phyloP scores from a whole-genome alignment of 805 yeast genomes.

The Yarrowia sp. region DNA sequence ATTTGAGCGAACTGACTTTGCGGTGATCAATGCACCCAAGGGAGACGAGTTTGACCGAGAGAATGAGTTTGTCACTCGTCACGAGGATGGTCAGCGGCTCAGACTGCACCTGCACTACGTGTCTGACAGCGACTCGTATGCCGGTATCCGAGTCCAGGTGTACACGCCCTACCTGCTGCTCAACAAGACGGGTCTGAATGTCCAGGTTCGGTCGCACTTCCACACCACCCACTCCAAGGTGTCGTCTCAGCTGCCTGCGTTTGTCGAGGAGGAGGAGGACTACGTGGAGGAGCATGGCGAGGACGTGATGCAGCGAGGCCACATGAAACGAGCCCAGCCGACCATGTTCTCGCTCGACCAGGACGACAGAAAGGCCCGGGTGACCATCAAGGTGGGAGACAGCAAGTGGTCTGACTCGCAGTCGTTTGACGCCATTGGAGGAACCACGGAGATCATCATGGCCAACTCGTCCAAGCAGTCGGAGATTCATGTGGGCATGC shows the following conservation, averaged over 20 bases:
- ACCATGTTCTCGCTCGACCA: constrained; percentile 84
- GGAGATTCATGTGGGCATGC: constrained; percentile 79
- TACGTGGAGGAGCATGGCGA: constrained; percentile 46
- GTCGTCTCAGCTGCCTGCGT: constrained; percentile 38
- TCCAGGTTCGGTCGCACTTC: constrained; percentile 62
- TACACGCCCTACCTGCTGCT: constrained; percentile 84
- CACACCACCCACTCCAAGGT: constrained; percentile 59
- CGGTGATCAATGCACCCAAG: constrained; percentile 59
- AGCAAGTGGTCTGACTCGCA: constrained; percentile 75
- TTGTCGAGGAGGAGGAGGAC: constrained; percentile 40
- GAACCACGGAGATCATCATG: constrained; percentile 64
- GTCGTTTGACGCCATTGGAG: constrained; percentile 91
- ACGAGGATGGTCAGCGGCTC: constrained; percentile 71
- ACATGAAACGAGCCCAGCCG: constrained; percentile 56
- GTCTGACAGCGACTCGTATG: constrained; percentile 54
- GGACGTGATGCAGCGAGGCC: constrained; percentile 46
- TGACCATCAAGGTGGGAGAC: constrained; percentile 67
- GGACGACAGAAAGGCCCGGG: constrained; percentile 69
- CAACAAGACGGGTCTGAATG: constrained; percentile 75
- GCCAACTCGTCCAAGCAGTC: constrained; percentile 46
- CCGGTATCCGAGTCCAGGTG: constrained; percentile 71
- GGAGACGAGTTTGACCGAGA: constrained; percentile 64
- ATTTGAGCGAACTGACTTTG: constrained; percentile 71
- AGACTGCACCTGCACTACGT: constrained; percentile 70
- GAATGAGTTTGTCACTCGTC: constrained; percentile 55